phyloP scores from a whole-genome alignment of 768 basidiomycete species.

The Russula sp. region DNA sequence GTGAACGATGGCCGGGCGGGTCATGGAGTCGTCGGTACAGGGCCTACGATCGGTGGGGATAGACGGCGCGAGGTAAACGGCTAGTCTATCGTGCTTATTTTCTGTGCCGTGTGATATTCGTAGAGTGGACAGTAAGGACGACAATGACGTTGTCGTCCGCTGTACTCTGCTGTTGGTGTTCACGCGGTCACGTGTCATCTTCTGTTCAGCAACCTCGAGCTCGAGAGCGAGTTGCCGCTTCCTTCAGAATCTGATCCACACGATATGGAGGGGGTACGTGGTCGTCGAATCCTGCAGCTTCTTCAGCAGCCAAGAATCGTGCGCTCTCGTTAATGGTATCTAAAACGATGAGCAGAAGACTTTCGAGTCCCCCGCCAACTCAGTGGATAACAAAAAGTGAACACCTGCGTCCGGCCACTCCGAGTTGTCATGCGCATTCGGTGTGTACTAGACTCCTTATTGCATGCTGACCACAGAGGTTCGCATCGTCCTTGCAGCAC shows the following conservation, averaged over 20 bases:
- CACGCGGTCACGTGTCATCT: background rate
- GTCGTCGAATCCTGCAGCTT: background rate
- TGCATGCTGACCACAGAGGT: too few relatives aligned
- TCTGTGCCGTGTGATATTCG: too few relatives aligned
- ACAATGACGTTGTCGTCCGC: too few relatives aligned
- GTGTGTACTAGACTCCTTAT: background rate
- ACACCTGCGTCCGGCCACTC: too few relatives aligned
- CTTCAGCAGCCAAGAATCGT: background rate
- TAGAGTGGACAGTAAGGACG: too few relatives aligned
- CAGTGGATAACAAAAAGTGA: background rate
- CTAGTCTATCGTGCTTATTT: too few relatives aligned
- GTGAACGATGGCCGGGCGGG: too few relatives aligned
- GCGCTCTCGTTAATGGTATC: background rate
- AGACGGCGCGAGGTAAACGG: background rate
- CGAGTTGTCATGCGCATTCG: background rate
- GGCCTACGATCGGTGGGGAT: background rate
- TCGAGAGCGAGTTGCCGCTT: background rate
- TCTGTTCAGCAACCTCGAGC: too few relatives aligned
- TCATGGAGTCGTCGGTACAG: background rate
- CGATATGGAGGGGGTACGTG: background rate
- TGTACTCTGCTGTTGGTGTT: background rate
- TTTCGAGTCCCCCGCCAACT: background rate
- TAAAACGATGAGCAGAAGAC: background rate
- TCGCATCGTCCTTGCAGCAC: background rate
- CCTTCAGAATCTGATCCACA: constrained; percentile 1